These are phyloP conservation scores for Hypomontagnella submonticulosa DNA, from an alignment of 495 filamentous ascomycete species.

Conservation along the genomic window DNA sequence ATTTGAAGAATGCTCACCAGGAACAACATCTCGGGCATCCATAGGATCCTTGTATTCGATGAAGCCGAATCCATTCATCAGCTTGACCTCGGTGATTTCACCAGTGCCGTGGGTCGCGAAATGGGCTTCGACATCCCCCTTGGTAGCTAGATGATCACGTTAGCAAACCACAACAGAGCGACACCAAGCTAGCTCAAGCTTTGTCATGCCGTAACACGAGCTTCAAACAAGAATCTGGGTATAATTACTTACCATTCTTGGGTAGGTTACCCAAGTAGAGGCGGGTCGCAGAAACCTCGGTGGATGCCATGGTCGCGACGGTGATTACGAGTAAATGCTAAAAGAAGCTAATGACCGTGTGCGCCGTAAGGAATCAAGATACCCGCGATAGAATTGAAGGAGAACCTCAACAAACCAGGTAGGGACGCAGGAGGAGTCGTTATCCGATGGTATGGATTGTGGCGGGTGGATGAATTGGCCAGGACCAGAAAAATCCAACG, in stretches of 20 bases:
- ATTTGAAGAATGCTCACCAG: conserved; percentile 70
- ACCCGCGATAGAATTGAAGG: not conserved
- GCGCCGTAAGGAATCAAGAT: conserved; percentile 20
- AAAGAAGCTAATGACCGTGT: conserved; percentile 9
- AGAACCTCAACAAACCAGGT: conserved; percentile 20
- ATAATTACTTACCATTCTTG: conserved; percentile 82
- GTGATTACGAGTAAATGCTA: conserved; percentile 3
- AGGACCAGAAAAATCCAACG: conserved; percentile 29
- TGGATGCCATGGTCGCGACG: conserved; percentile 58
- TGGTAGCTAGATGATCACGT: conserved; percentile 77
- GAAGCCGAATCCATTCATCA: conserved; percentile 99
- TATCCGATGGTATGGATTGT: conserved; percentile 18
- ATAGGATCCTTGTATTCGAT: conserved; percentile 98
- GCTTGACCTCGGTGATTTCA: conserved; percentile 97
- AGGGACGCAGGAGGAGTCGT: conserved; percentile 6
- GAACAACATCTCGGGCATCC: conserved; percentile 97
- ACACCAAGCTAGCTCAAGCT: conserved; percentile 32
- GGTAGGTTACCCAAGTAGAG: conserved; percentile 98
- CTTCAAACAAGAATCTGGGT: conserved; percentile 46
- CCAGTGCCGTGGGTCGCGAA: conserved; percentile 95
- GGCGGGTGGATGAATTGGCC: conserved; percentile 8
- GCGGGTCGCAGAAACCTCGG: conserved; percentile 89
- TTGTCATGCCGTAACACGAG: conserved; percentile 30
- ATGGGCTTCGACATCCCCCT: conserved; percentile 94
- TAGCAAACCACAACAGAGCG: conserved; percentile 37